Percentiles rank a stretch among this genome's conserved stretches.
Evolutionary conservation across 2,329 filamentous ascomycete genomes (phyloP).

Genomic region (Sordariomycetes sp.): DNA sequence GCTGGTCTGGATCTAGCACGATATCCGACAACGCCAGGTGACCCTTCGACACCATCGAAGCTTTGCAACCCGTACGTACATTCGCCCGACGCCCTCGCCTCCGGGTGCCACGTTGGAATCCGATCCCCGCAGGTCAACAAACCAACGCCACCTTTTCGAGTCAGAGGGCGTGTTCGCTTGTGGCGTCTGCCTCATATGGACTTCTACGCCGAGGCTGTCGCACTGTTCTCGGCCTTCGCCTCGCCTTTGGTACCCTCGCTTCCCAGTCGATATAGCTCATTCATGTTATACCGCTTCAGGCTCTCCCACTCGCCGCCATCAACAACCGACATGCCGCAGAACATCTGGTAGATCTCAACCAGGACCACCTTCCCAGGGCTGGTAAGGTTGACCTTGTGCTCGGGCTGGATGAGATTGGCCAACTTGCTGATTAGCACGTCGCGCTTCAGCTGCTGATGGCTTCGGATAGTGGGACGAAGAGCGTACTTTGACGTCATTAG

Average conservation of each 20-base stretch:
- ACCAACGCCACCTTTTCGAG: no score
- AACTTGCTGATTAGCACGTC: constrained; percentile 63
- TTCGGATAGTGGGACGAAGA: constrained; percentile 71
- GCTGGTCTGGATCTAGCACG: no score
- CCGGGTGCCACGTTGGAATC: no score
- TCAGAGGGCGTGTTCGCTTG: no score
- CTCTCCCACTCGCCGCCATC: constrained; percentile 59
- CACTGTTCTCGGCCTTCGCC: constrained; percentile 6
- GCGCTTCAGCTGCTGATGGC: constrained; percentile 60
- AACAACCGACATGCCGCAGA: constrained; percentile 73
- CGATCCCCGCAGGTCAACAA: no score
- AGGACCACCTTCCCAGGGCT: constrained; percentile 72
- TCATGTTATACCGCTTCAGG: constrained; percentile 69
- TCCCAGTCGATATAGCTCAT: constrained; percentile 53
- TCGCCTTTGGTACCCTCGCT: constrained; percentile 7
- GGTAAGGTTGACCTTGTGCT: constrained; percentile 69
- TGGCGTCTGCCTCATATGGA: no score
- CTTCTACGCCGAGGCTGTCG: constrained; percentile 2
- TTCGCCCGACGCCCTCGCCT: no score
- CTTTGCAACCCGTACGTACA: no score
- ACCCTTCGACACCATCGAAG: no score
- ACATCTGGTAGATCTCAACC: constrained; percentile 72
- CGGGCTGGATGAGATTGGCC: constrained; percentile 53
- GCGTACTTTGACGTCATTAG: constrained; percentile 70
- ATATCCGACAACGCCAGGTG: no score